Conservation (phyloP, 352 stramenopile species). For the Globisporangium apiculatum region DNA sequence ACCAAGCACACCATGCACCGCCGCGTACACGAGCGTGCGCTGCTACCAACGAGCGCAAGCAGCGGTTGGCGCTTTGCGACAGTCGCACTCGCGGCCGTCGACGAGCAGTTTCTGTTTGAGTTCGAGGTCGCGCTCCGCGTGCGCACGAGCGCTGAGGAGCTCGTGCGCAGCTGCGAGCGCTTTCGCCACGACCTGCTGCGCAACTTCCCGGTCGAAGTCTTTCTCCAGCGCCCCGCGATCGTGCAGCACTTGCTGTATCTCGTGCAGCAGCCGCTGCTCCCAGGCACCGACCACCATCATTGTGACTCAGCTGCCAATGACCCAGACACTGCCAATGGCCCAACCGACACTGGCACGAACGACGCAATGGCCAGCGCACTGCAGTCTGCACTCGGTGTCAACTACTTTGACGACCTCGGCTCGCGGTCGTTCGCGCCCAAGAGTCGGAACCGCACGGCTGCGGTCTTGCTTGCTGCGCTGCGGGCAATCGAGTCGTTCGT, state of each 20-base stretch:
- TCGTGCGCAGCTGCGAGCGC: conserved; percentile 39
- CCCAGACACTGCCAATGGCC: too few species aligned
- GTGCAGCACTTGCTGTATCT: conserved; percentile 61
- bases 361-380: conserved; percentile 17
- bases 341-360: neutral
- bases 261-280: conserved; percentile 51
- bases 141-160: conserved; percentile 31
- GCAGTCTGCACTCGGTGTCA: conserved; percentile 36
- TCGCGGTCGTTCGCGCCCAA: conserved; percentile 41
- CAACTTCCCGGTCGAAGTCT: conserved; percentile 61
- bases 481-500: conserved; percentile 59
- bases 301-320: too few species aligned
- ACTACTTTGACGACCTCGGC: conserved; percentile 65
- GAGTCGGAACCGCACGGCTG: conserved; percentile 31
- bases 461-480: conserved; percentile 51
- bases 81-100: conserved; percentile 38
- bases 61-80: conserved; percentile 51
- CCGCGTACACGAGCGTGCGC: conserved; percentile 1
- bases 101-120: conserved; percentile 75
- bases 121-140: conserved; percentile 70
- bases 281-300: conserved; percentile 3
- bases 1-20: neutral
- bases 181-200: conserved; percentile 52
- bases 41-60: conserved; percentile 2
- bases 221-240: conserved; percentile 54